Evolutionary conservation across 176 grass and related monocot species (phyloP).

Genomic region (Eragrostis nindensis): DNA sequence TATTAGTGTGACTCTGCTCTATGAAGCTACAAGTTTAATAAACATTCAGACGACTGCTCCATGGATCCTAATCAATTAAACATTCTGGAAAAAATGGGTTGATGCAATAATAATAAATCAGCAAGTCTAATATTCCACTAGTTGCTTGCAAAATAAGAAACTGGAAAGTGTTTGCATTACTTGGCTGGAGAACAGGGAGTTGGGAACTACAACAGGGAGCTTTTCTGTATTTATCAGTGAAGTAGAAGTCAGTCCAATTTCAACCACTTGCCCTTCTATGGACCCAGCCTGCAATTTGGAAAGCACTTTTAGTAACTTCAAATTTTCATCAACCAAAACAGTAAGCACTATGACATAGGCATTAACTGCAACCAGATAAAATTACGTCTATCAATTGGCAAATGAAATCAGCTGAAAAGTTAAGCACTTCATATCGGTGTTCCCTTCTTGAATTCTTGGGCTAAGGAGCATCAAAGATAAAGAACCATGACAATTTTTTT

Average conservation of each 20-base stretch:
- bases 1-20: neutral
- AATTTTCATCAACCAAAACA: neutral
- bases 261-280: slow-evolving; percentile 75
- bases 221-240: slow-evolving; percentile 70
- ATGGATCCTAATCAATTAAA: neutral
- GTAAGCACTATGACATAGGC: neutral
- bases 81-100: neutral
- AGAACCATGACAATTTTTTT: neutral
- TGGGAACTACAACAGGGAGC: slow-evolving; percentile 70
- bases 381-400: neutral
- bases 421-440: neutral
- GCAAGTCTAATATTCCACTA: neutral
- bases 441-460: neutral
- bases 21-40: neutral
- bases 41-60: neutral
- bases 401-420: neutral
- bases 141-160: slow-evolving; percentile 4
- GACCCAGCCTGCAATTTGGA: slow-evolving; percentile 65
- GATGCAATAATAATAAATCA: neutral
- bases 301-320: slow-evolving; percentile 14
- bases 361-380: neutral
- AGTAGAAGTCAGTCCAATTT: slow-evolving; percentile 70
- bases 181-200: slow-evolving; percentile 77
- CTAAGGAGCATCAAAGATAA: neutral
- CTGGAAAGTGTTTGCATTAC: slow-evolving; percentile 26